Conservation (phyloP, 2,329 filamentous ascomycete species). For the Cladobotryum protrusum region DNA sequence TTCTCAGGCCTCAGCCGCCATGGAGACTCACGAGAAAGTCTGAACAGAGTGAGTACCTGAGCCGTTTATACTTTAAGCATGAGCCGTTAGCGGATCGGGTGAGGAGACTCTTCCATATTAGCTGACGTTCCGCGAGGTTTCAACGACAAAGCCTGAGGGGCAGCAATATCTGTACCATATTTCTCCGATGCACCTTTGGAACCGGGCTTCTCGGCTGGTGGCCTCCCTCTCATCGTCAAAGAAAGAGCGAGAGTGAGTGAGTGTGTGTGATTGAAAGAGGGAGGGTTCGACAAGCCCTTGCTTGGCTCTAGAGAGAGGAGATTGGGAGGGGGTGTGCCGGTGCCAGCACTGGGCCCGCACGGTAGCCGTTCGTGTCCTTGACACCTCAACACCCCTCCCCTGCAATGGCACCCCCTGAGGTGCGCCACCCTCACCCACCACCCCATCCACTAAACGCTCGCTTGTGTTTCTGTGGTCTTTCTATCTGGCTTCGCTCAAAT, state of each 20-base stretch:
- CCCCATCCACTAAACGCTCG: slow-evolving; percentile 14
- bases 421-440: slow-evolving; percentile 4
- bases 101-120: not conserved
- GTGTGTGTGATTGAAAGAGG: too few relatives aligned
- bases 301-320: too few relatives aligned
- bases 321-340: slow-evolving; percentile 2
- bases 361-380: slow-evolving; percentile 6
- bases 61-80: too few relatives aligned
- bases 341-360: slow-evolving; percentile 5
- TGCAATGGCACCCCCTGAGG: not conserved
- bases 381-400: slow-evolving; percentile 4
- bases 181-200: not conserved
- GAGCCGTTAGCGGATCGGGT: not conserved
- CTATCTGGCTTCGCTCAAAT: slow-evolving; percentile 21
- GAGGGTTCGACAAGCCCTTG: too few relatives aligned
- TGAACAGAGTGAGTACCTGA: too few relatives aligned
- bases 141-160: not conserved
- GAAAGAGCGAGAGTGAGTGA: too few relatives aligned
- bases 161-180: not conserved
- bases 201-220: not conserved
- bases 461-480: slow-evolving; percentile 25
- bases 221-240: not conserved
- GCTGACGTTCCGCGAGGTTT: too few relatives aligned
- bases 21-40: too few relatives aligned
- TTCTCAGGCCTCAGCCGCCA: not conserved